Evolutionary conservation across 2,329 filamentous ascomycete genomes (phyloP).

Genomic region (Aspergillus proliferans): DNA sequence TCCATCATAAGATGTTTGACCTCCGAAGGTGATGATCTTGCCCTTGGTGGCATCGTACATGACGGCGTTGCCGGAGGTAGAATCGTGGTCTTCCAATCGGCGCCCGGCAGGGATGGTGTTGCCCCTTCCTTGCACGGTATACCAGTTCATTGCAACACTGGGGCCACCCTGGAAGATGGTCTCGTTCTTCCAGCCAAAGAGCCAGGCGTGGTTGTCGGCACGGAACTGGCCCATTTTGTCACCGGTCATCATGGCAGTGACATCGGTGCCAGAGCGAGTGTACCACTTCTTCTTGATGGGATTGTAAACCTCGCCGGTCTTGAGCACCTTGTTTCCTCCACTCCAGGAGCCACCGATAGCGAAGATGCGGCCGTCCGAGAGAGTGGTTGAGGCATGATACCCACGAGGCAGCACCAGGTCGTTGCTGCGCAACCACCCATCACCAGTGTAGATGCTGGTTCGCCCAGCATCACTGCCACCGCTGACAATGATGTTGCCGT

Average conservation of each 20-base stretch:
- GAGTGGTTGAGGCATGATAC: constrained; percentile 48
- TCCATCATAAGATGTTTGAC: constrained; percentile 5
- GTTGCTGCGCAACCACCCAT: constrained; percentile 33
- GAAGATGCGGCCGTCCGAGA: constrained; percentile 52
- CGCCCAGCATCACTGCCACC: constrained; percentile 47
- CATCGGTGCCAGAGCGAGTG: constrained; percentile 24
- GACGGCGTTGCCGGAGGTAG: constrained; percentile 10
- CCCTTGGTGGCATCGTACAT: constrained; percentile 6
- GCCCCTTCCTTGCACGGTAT: not conserved
- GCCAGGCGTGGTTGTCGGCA: constrained; percentile 10
- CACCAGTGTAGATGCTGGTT: constrained; percentile 45
- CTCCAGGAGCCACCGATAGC: constrained; percentile 54
- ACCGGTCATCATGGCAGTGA: constrained; percentile 26
- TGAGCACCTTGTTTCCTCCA: constrained; percentile 41
- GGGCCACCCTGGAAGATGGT: constrained; percentile 2
- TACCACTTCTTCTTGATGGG: constrained; percentile 2
- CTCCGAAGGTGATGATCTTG: constrained; percentile 9
- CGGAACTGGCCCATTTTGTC: not conserved
- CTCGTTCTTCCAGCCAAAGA: constrained; percentile 11
- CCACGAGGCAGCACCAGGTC: constrained; percentile 46
- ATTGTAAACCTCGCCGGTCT: constrained; percentile 53
- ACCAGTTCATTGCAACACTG: not conserved
- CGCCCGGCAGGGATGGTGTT: not conserved
- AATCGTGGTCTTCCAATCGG: not conserved
- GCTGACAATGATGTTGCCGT: constrained; percentile 43